Conservation (phyloP, 352 stramenopile genomes). For the Pythium insidiosum region DNA sequence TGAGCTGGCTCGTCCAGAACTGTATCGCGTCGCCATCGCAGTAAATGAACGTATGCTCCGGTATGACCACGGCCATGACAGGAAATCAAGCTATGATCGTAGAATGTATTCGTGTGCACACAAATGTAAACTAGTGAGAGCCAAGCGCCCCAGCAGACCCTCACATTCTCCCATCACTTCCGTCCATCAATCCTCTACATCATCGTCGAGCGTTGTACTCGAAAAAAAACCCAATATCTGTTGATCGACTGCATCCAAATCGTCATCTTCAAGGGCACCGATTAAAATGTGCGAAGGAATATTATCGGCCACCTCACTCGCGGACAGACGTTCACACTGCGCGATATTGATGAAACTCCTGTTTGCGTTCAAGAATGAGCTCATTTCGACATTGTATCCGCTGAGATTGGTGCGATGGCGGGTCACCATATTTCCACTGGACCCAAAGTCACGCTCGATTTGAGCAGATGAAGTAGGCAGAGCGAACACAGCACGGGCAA, state of each 20-base stretch:
- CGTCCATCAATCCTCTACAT: too few relatives aligned
- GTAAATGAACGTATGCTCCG: too few relatives aligned
- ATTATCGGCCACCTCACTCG: neutral
- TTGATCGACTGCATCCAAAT: neutral
- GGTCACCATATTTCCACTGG: neutral
- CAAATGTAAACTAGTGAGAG: too few relatives aligned
- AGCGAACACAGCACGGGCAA: conserved; percentile 1
- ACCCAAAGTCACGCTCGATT: conserved; percentile 9
- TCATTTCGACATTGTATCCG: neutral
- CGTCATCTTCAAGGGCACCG: neutral
- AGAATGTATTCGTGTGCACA: too few relatives aligned
- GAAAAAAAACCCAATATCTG: neutral
- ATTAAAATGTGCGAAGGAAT: neutral
- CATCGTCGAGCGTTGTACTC: neutral
- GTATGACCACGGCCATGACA: too few relatives aligned
- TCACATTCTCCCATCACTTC: too few relatives aligned
- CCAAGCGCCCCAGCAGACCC: too few relatives aligned
- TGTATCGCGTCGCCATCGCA: too few relatives aligned
- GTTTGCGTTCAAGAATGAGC: conserved; percentile 1
- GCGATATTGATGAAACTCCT: neutral
- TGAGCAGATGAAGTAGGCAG: conserved; percentile 2
- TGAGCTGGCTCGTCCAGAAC: neutral
- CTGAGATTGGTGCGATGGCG: neutral
- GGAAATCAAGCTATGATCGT: too few relatives aligned
- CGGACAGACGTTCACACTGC: conserved; percentile 1